Percentiles rank a stretch among this genome's conserved stretches.
phyloP scores from a whole-genome alignment of 345 rosid species.

The Hevea brasiliensis region DNA sequence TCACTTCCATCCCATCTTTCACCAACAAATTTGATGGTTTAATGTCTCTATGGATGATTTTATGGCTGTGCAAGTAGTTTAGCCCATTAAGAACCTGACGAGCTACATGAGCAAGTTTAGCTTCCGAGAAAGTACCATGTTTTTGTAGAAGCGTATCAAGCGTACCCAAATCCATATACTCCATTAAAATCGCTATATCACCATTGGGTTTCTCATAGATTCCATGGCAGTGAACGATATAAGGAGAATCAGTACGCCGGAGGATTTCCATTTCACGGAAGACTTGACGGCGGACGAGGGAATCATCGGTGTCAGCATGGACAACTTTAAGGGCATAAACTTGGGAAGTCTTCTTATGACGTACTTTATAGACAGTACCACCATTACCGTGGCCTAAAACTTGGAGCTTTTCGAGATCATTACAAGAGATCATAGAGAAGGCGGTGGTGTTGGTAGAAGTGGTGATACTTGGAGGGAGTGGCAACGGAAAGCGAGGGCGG shows the following conservation, averaged over 20 bases:
- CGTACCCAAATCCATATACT: constrained; percentile 77
- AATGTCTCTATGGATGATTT: constrained; percentile 78
- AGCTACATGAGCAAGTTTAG: constrained; percentile 47
- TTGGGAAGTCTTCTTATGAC: constrained; percentile 54
- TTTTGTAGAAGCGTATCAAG: constrained; percentile 46
- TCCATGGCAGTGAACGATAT: constrained; percentile 58
- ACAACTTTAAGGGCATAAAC: constrained; percentile 69
- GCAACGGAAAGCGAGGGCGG: constrained; percentile 49
- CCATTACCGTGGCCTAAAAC: constrained; percentile 89
- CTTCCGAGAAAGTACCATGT: constrained; percentile 54
- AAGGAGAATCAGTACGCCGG: constrained; percentile 70
- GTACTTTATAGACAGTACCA: constrained; percentile 73
- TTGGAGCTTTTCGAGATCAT: constrained; percentile 63
- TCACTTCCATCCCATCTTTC: constrained; percentile 55
- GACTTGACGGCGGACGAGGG: constrained; percentile 56
- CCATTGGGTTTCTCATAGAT: constrained; percentile 63
- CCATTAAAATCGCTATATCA: constrained; percentile 69
- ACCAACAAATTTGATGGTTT: constrained; percentile 80
- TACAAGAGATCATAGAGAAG: constrained; percentile 17
- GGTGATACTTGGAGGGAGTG: constrained; percentile 44
- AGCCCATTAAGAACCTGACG: constrained; percentile 65
- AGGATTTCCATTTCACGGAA: constrained; percentile 78
- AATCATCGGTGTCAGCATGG: constrained; percentile 52
- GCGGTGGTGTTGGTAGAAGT: constrained; percentile 14
- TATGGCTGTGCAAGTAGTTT: constrained; percentile 57